Base-by-base conservation (phyloP, 2,329 filamentous ascomycete species). In the Madurella fahalii region DNA sequence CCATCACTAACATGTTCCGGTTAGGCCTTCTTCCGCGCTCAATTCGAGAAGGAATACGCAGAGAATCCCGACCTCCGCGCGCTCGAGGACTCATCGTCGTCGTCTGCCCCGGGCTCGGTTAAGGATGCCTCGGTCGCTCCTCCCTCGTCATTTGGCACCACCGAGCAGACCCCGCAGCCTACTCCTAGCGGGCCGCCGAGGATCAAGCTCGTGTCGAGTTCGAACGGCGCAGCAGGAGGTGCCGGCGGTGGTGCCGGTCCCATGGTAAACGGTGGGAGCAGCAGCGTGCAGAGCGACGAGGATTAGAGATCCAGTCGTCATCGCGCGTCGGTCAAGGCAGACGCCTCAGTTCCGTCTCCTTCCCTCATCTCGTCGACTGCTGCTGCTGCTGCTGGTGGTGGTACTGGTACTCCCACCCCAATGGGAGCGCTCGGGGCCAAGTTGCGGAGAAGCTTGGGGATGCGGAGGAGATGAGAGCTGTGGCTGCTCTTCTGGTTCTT, bases 201-300 rank as follows among this genome's bases (percentile, higher is more conserved):
- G 53, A 92, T 93, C 71, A 91, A 87, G 74, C 77, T 93, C 58
- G 87, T 77, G 44, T 66, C 64, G 11, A 64, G 76, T 18, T 78
- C 82, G 62, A 79, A 77, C 55, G 37, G 18, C 11, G 16, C 32
- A 13, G 31, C 16, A 4, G 20, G 40, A 5, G 20, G 13, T 37
- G 25, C 16, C 5, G 46, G 32, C 44, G 47, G 30, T 16, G 40
- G 46, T 40, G 40, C 25, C 31, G 20, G 17, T 2, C 47, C 30
- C 15, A 42, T 47, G 16, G 34, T 16, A 12, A 41, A 63, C 18
- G 63, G 61, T 9, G 67, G 65, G 18, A 74, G 69, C 58, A 69
- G 71, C 47, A 66, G 70, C 7, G 67, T 69, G 50, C 76, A 77
- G 63, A 83, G 80, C 65, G 80, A 83, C 59, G 77, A 81, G 57